Conservation (phyloP, 768 basidiomycete genomes). For the Lactarius tabidus region DNA sequence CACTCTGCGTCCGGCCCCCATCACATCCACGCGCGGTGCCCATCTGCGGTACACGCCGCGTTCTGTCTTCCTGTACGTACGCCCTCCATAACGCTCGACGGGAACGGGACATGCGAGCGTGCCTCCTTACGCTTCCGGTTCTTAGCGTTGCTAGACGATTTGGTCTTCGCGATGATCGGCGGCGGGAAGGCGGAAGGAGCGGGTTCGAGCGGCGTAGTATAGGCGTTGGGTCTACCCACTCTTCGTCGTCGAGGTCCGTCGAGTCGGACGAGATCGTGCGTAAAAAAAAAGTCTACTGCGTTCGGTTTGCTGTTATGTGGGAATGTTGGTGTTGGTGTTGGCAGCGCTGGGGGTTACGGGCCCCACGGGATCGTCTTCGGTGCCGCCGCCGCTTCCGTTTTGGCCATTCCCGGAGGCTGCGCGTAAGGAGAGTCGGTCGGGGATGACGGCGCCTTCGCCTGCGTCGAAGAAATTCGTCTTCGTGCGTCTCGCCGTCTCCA, state of each 20-base stretch:
- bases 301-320: constrained; percentile 24
- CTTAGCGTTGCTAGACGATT: constrained; percentile 32
- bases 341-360: constrained; percentile 66
- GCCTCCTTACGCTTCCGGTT: constrained; percentile 40
- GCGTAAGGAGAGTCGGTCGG: constrained; percentile 42
- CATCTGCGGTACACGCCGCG: constrained; percentile 49
- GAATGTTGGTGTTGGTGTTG: constrained; percentile 27
- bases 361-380: constrained; percentile 67
- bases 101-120: constrained; percentile 29
- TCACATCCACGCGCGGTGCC: constrained; percentile 69
- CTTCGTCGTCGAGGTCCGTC: constrained; percentile 43
- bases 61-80: background rate
- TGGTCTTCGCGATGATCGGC: constrained; percentile 15
- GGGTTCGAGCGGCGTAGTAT: constrained; percentile 30
- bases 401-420: constrained; percentile 37
- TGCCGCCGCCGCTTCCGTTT: constrained; percentile 59
- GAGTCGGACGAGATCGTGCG: constrained; percentile 36
- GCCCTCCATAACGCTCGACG: constrained; percentile 23
- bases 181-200: constrained; percentile 9
- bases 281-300: constrained; percentile 31
- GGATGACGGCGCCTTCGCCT: constrained; percentile 25
- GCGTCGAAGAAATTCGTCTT: constrained; percentile 50
- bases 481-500: constrained; percentile 33
- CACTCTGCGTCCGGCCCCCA: constrained; percentile 82
- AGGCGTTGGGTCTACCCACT: constrained; percentile 66